Percentiles rank a stretch among this genome's conserved stretches.
phyloP scores from a whole-genome alignment of 2,329 filamentous ascomycete species.

The Fusarium odoratissimum region DNA sequence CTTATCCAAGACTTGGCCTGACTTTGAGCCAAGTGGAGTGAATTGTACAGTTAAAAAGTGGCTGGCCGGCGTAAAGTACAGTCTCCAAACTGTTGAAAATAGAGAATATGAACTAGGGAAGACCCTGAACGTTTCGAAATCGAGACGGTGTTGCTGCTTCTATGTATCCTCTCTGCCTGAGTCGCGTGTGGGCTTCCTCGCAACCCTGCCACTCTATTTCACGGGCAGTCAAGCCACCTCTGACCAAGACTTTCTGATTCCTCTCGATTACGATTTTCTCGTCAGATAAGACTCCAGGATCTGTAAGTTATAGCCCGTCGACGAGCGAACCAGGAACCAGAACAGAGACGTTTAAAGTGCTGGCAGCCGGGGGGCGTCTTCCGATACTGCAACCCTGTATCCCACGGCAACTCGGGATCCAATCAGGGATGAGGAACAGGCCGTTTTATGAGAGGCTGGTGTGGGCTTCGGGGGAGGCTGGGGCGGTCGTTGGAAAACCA shows the following conservation, averaged over 20 bases:
- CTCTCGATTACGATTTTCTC: slow-evolving; percentile 1
- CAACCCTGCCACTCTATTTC: slow-evolving; percentile 35
- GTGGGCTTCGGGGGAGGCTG: slow-evolving; percentile 7
- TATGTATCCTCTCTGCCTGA: slow-evolving; percentile 11
- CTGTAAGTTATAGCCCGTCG: slow-evolving; percentile 10
- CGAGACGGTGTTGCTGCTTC: slow-evolving; percentile 19
- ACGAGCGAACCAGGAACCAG: slow-evolving; percentile 29
- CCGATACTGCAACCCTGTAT: slow-evolving; percentile 30
- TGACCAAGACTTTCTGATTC: background rate
- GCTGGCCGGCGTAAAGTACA: slow-evolving; percentile 9
- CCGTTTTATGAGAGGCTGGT: slow-evolving; percentile 30
- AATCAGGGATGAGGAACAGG: slow-evolving; percentile 7
- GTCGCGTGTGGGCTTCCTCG: background rate
- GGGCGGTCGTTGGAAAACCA: slow-evolving; percentile 3
- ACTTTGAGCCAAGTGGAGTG: background rate
- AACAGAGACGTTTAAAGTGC: slow-evolving; percentile 31
- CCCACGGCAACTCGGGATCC: slow-evolving; percentile 27
- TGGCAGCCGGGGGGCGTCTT: slow-evolving; percentile 30
- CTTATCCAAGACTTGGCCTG: background rate
- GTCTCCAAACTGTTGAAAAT: background rate
- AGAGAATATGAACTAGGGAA: slow-evolving; percentile 3
- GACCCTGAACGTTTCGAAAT: slow-evolving; percentile 16
- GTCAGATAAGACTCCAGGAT: slow-evolving; percentile 25
- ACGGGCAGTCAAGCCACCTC: background rate
- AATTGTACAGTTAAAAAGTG: slow-evolving; percentile 4